Evolutionary conservation across 1,284 basidiomycete genomes (phyloP), one percentile per base, ranked within the genome.

Genomic region (Pseudozyma pruni): DNA sequence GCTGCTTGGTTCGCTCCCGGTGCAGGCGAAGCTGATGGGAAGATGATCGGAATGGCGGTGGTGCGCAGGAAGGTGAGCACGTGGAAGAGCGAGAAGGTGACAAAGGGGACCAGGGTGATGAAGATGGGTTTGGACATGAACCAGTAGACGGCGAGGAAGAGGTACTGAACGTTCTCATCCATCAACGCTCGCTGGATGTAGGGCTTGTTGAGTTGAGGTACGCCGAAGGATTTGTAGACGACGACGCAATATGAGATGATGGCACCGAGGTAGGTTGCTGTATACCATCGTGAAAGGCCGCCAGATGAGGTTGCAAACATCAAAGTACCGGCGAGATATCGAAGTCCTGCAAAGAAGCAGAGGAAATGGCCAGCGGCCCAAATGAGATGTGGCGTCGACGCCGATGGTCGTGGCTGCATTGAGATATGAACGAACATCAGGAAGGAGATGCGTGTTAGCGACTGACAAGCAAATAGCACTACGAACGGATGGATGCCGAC

Each of bases 131-230:
- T 77, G 44, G 68, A 76, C 68, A 79, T 81, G 70, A 77, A 78
- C 81, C 81, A 83, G 75, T 82, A 81, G 29, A 83, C 60, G 4
- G 81, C 80, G 19, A 82, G 59, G 45, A 79, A 70, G 31, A 81
- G 69, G 57, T 83, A 83, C 60, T 82, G 80, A 29, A 83, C 81
- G 51, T 83, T 83, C 58, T 83, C 81, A 41, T 83, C 81, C 77
- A 83, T 79, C 17, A 76, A 51, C 1, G 80, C 80, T 23, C 81
- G 77, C 61, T 82, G 79, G n/a, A 83, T 58, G 67, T 80, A 81
- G 1, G 79, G 64, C 39, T 74, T 74, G 52, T 75, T 80, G 44
- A 79, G 64, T 35, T 80, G 80, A 13, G 81, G 81, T 9, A 80
- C 68, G 10, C 80, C 80, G 33, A 81, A 81, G 32, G 73, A 75